A percentile compares a stretch with the other conserved stretches of the same genome.
Evolutionary conservation across 2,329 filamentous ascomycete genomes (phyloP).

Genomic region (Sporothrix brunneoviolacea): DNA sequence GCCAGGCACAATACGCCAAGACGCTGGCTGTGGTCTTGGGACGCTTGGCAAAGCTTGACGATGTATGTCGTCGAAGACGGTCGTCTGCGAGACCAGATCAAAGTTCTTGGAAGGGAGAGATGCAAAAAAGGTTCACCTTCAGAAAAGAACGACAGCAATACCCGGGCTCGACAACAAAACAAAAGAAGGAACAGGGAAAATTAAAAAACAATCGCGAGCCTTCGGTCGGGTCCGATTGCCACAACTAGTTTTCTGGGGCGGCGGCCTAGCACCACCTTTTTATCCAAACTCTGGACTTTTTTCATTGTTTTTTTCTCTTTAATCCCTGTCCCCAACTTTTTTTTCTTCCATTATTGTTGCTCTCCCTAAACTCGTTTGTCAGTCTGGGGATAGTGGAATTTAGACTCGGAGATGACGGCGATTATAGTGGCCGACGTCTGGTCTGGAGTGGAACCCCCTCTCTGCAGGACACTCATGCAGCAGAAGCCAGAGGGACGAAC

Average conservation of each 20-base stretch:
- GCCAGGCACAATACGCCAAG: no score
- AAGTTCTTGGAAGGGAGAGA: no score
- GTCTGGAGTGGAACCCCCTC: neutral
- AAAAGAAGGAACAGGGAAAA: neutral
- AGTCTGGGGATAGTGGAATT: conserved; percentile 5
- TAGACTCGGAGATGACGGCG: conserved; percentile 15
- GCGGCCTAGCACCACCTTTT: neutral
- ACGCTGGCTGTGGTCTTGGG: neutral
- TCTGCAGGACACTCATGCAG: no score
- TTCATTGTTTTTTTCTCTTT: neutral
- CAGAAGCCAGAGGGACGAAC: no score
- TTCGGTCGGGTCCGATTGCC: conserved; percentile 9
- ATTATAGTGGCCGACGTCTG: conserved; percentile 10
- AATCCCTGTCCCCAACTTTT: neutral
- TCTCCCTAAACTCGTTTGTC: no score
- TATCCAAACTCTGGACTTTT: neutral
- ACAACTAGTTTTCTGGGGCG: neutral
- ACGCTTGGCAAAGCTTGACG: conserved; percentile 5
- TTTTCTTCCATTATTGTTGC: no score
- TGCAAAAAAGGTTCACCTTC: neutral
- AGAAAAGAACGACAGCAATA: neutral
- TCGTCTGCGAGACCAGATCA: no score
- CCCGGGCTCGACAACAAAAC: neutral
- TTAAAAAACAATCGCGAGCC: neutral
- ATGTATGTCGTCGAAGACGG: no score